Evolutionary conservation across 371 early-diverging fungal species (phyloP).

Genomic region (Mucor lusitanicus): DNA sequence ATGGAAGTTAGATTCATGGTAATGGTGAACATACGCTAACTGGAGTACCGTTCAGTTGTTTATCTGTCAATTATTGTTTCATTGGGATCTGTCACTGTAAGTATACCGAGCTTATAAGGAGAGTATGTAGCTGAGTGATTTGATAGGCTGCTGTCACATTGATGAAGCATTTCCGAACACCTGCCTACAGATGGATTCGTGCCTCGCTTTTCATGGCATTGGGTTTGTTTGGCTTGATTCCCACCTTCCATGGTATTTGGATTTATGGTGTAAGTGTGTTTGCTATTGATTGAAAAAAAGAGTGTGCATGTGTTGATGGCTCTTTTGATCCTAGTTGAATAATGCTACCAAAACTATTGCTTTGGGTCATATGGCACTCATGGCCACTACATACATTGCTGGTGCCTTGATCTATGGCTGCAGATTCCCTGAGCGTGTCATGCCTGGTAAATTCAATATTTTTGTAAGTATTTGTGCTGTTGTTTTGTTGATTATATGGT

Average conservation of each 20-base stretch:
- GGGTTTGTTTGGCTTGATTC: conserved; percentile 79
- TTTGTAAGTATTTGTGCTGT: conserved; percentile 46
- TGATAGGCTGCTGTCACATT: conserved; percentile 57
- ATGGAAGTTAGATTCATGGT: not conserved
- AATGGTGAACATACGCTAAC: not conserved
- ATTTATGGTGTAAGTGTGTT: conserved; percentile 71
- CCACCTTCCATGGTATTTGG: conserved; percentile 68
- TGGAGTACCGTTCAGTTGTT: conserved; percentile 24
- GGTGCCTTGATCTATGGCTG: conserved; percentile 86
- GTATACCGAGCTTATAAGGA: conserved; percentile 8
- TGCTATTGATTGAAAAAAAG: not conserved
- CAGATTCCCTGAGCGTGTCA: conserved; percentile 62
- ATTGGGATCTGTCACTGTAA: conserved; percentile 67
- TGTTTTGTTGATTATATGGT: not conserved
- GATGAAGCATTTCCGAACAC: conserved; percentile 65
- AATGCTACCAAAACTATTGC: conserved; percentile 61
- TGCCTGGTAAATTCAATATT: conserved; percentile 62
- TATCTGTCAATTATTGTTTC: conserved; percentile 67
- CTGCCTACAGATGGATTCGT: conserved; percentile 80
- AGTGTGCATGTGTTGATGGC: not conserved
- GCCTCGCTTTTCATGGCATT: conserved; percentile 79
- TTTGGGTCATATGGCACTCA: conserved; percentile 61
- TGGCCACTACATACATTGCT: conserved; percentile 77
- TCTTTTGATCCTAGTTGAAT: conserved; percentile 16
- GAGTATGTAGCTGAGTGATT: not conserved